Evolutionary conservation across 1,139 yeast genomes (phyloP).

Genomic region (Trichomonascaceae sp.): DNA sequence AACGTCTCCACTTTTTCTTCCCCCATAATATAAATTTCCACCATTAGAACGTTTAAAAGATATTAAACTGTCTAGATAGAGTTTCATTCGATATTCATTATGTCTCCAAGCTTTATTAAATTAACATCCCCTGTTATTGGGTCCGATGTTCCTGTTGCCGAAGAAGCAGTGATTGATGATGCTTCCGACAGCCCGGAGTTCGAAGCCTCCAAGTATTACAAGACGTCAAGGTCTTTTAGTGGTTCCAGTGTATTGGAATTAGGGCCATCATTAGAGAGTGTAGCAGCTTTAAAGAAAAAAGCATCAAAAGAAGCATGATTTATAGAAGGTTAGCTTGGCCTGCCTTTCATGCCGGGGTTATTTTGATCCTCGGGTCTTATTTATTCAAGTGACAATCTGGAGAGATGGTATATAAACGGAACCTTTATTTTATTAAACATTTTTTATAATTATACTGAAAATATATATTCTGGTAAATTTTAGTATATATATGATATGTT

Average conservation of each 20-base stretch:
- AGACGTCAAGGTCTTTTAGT: conserved; percentile 8
- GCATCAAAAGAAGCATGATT: not conserved
- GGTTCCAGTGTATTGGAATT: conserved; percentile 8
- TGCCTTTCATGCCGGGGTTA: not conserved
- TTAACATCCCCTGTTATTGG: conserved; percentile 4
- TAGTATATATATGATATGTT: too few species aligned
- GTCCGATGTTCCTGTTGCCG: not conserved
- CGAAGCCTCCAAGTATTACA: not conserved
- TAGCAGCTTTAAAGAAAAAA: not conserved
- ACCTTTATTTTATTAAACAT: too few species aligned
- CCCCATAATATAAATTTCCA: not conserved
- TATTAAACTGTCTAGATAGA: not conserved
- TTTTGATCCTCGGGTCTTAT: too few species aligned
- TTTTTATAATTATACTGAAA: too few species aligned
- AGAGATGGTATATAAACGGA: too few species aligned
- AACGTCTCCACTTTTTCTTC: not conserved
- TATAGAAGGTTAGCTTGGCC: too few species aligned
- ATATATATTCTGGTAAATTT: too few species aligned
- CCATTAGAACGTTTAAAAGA: not conserved
- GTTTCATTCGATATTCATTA: not conserved
- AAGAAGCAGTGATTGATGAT: conserved; percentile 5
- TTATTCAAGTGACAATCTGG: not conserved
- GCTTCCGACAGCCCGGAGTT: not conserved
- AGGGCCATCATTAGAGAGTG: conserved; percentile 3
- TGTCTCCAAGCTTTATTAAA: conserved; percentile 1